phyloP scores from a whole-genome alignment of 257 asterid genomes.

The Ophiorrhiza pumila region DNA sequence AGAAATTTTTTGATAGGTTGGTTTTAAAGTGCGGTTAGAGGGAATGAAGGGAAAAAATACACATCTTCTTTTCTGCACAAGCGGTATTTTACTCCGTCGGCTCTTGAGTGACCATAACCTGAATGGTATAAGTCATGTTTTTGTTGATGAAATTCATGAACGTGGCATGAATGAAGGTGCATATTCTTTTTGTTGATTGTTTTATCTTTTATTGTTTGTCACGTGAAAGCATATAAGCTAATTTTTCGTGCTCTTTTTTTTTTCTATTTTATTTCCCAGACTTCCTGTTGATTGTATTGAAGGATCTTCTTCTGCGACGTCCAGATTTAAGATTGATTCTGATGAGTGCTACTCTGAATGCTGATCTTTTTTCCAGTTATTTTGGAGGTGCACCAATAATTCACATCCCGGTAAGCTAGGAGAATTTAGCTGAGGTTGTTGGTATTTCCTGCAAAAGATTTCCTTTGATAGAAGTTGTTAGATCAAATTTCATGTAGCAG shows the following conservation, averaged over 20 bases:
- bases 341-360: slow-evolving; percentile 99
- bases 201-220: slow-evolving; percentile 14
- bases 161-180: slow-evolving; percentile 99
- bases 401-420: slow-evolving; percentile 83
- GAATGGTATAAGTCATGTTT: slow-evolving; percentile 83
- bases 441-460: slow-evolving; percentile 1
- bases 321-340: slow-evolving; percentile 87
- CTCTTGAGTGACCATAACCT: slow-evolving; percentile 88
- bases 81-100: slow-evolving; percentile 96
- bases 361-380: slow-evolving; percentile 80
- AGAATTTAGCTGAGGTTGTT: not conserved
- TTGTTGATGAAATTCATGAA: slow-evolving; percentile 98
- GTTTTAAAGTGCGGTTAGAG: slow-evolving; percentile 95
- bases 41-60: slow-evolving; percentile 96
- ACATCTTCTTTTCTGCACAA: slow-evolving; percentile 91
- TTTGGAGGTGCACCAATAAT: slow-evolving; percentile 88
- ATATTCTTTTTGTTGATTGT: slow-evolving; percentile 16
- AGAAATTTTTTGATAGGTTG: slow-evolving; percentile 60
- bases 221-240: slow-evolving; percentile 19
- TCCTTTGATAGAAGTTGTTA: not conserved
- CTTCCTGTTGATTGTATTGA: slow-evolving; percentile 89
- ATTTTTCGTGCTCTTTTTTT: slow-evolving; percentile 34
- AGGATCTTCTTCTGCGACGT: slow-evolving; percentile 93
- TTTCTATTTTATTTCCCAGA: slow-evolving; percentile 54
- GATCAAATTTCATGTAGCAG: not conserved